These are phyloP conservation scores for Escallonia herrerae DNA, from an alignment of 129 eudicot species.

Conservation along the genomic window DNA sequence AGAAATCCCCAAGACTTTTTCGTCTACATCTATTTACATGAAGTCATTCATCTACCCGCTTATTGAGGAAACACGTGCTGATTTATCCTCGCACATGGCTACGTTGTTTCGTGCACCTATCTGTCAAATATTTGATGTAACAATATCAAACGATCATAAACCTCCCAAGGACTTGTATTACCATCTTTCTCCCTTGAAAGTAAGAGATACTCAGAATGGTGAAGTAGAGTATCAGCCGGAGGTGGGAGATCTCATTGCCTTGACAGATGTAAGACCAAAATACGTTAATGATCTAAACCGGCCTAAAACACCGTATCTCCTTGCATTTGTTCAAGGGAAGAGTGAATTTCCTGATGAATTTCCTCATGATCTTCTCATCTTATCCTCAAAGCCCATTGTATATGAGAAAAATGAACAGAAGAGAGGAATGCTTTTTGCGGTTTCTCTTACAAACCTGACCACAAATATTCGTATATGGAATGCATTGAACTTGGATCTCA, in stretches of 20 bases:
- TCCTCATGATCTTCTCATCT: constrained; percentile 10
- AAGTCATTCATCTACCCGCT: constrained; percentile 39
- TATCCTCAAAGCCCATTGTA: constrained; percentile 30
- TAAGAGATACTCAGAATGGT: neutral
- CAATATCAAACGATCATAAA: constrained; percentile 2
- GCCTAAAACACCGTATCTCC: constrained; percentile 17
- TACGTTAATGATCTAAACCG: constrained; percentile 29
- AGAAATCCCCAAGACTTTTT: constrained; percentile 42
- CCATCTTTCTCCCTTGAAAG: constrained; percentile 7
- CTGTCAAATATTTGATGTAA: constrained; percentile 4
- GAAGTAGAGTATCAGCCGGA: constrained; percentile 38
- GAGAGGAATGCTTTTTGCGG: constrained; percentile 22
- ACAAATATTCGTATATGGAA: constrained; percentile 59
- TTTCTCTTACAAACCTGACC: constrained; percentile 44
- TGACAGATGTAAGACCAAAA: constrained; percentile 43
- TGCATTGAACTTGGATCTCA: constrained; percentile 37
- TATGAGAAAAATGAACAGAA: constrained; percentile 4
- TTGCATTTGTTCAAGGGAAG: constrained; percentile 35
- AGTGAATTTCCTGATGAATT: too few species aligned
- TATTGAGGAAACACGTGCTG: constrained; percentile 58
- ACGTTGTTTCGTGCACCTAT: constrained; percentile 21
- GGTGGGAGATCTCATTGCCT: constrained; percentile 52
- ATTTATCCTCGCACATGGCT: constrained; percentile 33
- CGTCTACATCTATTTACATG: constrained; percentile 25
- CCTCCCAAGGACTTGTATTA: constrained; percentile 24